Percentiles rank a stretch among this genome's conserved stretches.
Conservation (phyloP, 2,329 filamentous ascomycete genomes). For the Fusarium paranaense region DNA sequence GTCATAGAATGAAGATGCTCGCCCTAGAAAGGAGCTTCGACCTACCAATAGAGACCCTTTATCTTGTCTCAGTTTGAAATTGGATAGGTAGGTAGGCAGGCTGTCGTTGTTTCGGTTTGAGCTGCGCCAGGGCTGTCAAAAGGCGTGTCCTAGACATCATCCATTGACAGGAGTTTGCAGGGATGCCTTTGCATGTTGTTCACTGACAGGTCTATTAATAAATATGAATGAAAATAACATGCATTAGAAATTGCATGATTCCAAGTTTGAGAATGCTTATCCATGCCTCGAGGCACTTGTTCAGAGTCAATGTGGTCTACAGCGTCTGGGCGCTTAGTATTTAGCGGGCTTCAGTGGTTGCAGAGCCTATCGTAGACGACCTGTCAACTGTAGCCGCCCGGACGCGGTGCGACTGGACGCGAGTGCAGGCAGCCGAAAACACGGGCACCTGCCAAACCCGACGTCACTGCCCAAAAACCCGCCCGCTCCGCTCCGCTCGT, state of each 20-base stretch:
- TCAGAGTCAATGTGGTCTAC: not conserved
- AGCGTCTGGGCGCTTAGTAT: not conserved
- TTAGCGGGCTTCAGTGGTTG: not conserved
- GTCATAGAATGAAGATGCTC: no score
- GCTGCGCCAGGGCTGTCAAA: not conserved
- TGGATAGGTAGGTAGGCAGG: not conserved
- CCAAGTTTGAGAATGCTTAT: not conserved
- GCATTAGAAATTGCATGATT: not conserved
- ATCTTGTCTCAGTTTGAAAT: not conserved
- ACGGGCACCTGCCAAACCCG: not conserved
- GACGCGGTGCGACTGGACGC: slow-evolving; percentile 14
- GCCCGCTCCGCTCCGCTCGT: not conserved
- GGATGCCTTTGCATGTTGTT: not conserved
- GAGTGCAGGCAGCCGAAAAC: slow-evolving; percentile 6
- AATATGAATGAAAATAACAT: not conserved
- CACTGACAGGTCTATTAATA: not conserved
- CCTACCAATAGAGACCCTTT: not conserved
- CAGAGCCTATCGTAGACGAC: not conserved
- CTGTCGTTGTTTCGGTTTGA: not conserved
- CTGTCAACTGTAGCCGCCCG: slow-evolving; percentile 10
- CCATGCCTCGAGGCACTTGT: not conserved
- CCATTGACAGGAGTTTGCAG: not conserved
- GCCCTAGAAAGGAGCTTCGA: not conserved
- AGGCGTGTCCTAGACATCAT: not conserved
- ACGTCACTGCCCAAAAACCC: slow-evolving; percentile 18